These are phyloP conservation scores for Panus rudis DNA, from an alignment of 768 basidiomycete genomes.

Conservation along the genomic window DNA sequence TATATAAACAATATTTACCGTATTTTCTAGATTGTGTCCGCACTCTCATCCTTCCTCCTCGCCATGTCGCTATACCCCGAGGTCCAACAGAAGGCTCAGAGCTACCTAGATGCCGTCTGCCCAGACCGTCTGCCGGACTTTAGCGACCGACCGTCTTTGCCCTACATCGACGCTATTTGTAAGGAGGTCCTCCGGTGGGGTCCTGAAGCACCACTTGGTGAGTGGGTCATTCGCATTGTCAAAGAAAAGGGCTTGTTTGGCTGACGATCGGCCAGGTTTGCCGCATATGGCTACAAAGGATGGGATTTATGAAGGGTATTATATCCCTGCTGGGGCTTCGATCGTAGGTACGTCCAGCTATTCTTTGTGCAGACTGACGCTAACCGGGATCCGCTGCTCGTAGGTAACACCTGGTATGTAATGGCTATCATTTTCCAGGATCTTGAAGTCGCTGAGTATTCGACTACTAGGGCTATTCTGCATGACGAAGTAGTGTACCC, in stretches of 20 bases:
- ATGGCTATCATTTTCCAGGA: neutral
- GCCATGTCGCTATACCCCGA: neutral
- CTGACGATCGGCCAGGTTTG: neutral
- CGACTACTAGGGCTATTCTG: conserved; percentile 10
- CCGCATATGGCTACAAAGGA: conserved; percentile 12
- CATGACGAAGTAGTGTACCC: conserved; percentile 13
- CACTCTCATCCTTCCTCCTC: no score
- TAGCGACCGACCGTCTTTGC: conserved; percentile 18
- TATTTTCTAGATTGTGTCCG: no score
- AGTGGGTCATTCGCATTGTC: neutral
- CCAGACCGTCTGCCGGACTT: conserved; percentile 20
- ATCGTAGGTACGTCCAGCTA: no score
- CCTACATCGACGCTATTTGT: conserved; percentile 20
- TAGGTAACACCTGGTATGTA: conserved; percentile 1
- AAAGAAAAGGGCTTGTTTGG: neutral
- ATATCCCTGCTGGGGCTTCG: conserved; percentile 13
- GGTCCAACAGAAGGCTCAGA: conserved; percentile 13
- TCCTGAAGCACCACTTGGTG: neutral
- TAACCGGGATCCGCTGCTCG: no score
- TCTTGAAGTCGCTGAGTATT: neutral
- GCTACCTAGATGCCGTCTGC: conserved; percentile 21
- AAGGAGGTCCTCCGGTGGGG: conserved; percentile 20
- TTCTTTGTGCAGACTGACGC: no score
- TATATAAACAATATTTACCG: no score
- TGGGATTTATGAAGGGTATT: conserved; percentile 16